phyloP scores from a whole-genome alignment of 352 stramenopile genomes.

The Aphanomyces invadans region DNA sequence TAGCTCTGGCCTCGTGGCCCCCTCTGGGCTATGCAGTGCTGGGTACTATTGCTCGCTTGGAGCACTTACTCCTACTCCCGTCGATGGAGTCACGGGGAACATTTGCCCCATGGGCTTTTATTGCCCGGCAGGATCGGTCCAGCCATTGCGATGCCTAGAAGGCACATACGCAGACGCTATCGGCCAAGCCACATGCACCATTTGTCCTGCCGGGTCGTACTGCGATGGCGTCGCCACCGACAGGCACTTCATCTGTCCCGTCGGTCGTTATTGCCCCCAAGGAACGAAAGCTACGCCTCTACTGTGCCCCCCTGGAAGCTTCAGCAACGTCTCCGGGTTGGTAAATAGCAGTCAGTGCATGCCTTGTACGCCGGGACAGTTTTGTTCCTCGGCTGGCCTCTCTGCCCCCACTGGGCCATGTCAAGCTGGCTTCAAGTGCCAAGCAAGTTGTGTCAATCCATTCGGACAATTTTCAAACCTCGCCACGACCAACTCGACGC shows the following conservation, averaged over 20 bases:
- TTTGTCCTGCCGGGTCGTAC: slow-evolving; percentile 75
- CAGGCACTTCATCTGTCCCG: slow-evolving; percentile 32
- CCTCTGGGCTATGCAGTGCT: slow-evolving; percentile 23
- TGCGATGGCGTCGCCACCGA: slow-evolving; percentile 54
- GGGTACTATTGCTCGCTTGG: slow-evolving; percentile 34
- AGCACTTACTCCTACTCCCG: slow-evolving; percentile 17
- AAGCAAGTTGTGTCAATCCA: slow-evolving; percentile 32
- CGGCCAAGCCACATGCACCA: slow-evolving; percentile 50
- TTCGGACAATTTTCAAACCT: slow-evolving; percentile 55
- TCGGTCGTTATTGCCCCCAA: slow-evolving; percentile 67
- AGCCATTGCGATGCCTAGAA: slow-evolving; percentile 2
- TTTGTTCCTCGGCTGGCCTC: slow-evolving; percentile 68
- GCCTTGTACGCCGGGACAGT: slow-evolving; percentile 64
- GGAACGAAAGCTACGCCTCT: slow-evolving; percentile 33
- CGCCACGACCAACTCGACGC: slow-evolving; percentile 41
- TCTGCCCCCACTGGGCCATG: slow-evolving; percentile 57
- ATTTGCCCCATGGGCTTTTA: slow-evolving; percentile 67
- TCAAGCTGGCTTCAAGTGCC: slow-evolving; percentile 76
- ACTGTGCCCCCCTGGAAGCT: slow-evolving; percentile 40
- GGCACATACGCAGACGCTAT: background rate
- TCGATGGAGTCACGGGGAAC: slow-evolving; percentile 32
- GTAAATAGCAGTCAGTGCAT: slow-evolving; percentile 34
- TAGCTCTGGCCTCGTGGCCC: background rate
- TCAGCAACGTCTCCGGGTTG: slow-evolving; percentile 78
- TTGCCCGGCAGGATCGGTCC: slow-evolving; percentile 60